phyloP scores from a whole-genome alignment of 768 basidiomycete species.

The Dendrothele bispora region DNA sequence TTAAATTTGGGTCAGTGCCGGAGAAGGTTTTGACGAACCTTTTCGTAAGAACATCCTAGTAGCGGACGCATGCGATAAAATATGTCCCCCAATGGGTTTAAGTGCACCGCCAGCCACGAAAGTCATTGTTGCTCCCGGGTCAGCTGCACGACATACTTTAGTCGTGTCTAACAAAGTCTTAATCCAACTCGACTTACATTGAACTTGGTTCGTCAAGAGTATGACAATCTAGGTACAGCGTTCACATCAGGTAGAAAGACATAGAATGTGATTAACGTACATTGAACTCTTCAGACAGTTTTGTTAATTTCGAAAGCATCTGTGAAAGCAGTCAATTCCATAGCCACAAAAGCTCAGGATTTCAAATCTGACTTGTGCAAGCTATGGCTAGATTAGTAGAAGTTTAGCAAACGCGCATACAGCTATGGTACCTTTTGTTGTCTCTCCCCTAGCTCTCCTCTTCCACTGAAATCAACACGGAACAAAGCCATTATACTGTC shows the following conservation, averaged over 20 bases:
- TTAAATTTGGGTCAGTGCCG: background rate
- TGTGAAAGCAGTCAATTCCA: conserved; percentile 24
- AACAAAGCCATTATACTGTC: conserved; percentile 98
- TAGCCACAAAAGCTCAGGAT: background rate
- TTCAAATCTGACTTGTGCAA: conserved; percentile 65
- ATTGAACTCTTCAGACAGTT: conserved; percentile 91
- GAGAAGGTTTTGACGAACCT: conserved; percentile 42
- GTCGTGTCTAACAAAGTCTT: background rate
- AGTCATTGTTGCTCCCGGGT: conserved; percentile 93
- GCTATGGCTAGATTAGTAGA: conserved; percentile 44
- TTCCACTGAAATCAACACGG: conserved; percentile 88
- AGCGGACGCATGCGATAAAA: conserved; percentile 86
- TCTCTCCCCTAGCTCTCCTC: conserved; percentile 92
- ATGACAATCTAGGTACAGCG: conserved; percentile 67
- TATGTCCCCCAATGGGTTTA: conserved; percentile 81
- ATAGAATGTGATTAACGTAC: no score
- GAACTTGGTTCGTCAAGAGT: conserved; percentile 91
- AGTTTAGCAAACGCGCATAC: background rate
- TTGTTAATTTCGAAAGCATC: conserved; percentile 91
- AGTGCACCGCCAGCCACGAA: conserved; percentile 93
- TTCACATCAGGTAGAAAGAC: no score
- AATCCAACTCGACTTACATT: conserved; percentile 48
- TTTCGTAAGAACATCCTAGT: conserved; percentile 87
- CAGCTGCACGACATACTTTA: conserved; percentile 48
- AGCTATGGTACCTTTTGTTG: conserved; percentile 74